Base-by-base conservation (phyloP, 108 stramenopile genomes). In the Asterionellopsis glacialis region DNA sequence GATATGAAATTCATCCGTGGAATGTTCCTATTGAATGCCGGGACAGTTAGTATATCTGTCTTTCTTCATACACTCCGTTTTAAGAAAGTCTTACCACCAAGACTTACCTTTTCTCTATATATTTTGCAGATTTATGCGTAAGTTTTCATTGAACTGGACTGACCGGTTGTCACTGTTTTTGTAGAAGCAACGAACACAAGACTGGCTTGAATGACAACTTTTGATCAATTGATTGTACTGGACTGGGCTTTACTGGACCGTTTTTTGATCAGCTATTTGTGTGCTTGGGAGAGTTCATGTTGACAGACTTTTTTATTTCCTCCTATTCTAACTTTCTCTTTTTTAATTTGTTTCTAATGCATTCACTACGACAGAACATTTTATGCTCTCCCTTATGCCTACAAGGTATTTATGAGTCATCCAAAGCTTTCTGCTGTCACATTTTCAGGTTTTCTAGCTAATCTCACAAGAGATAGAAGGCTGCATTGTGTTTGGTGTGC, bases 11-110 rank as follows among this genome's bases (percentile, higher is more conserved):
- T 74, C 18, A 19, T 74, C 39, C 62, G 60, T 16, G 73, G 73
- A 18, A 18, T 67, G 26, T 63, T 55, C 22, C 54, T 74, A 47
- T 42, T 74, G 39, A 74, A 74, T 44, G 24, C 53, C 28, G 73
- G 73, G 27, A 74, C 73, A 1, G 67, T 74, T 51, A 64, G 62
- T 43, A 62, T 74, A 45, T 66, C 73, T 48, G 52, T 74, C 19
- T 74, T 74, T 40, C 52, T 74, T 42, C 73, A 74, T 41, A 74
- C 73, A 9, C 49, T 74, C 27, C 73, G 73, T 0, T 74, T 74
- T 67, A 68, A 68, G 45, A 74, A 74, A 61, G 57, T 74, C 11
- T 49, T 74, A 27, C 73, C 73, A 33, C 57, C 66, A 38, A 62
- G 61, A 48, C 43, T 74, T 27, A 74, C 73, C 54, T 68, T 74